phyloP scores from a whole-genome alignment of 495 filamentous ascomycete species.

The Penicillium mononematosum region DNA sequence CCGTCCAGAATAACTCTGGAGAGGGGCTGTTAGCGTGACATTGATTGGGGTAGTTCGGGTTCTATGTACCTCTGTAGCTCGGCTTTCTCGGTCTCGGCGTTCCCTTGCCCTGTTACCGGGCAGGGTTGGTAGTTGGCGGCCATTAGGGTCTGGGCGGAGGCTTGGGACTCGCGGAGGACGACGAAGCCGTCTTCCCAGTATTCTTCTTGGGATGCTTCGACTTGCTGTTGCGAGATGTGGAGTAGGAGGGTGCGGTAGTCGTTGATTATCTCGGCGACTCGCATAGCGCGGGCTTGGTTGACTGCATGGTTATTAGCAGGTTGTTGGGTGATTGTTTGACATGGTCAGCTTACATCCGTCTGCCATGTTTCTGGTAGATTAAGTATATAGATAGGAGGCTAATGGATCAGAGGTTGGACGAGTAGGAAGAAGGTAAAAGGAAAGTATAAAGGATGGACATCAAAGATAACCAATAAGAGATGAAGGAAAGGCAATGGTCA shows the following conservation, averaged over 20 bases:
- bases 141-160: constrained; percentile 73
- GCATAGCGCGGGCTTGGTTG: constrained; percentile 76
- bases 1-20: constrained; percentile 74
- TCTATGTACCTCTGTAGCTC: constrained; percentile 70
- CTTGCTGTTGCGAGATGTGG: constrained; percentile 71
- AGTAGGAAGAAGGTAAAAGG: neutral
- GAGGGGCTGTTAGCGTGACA: neutral
- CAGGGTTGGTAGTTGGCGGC: constrained; percentile 64
- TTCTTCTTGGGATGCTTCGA: constrained; percentile 58
- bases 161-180: constrained; percentile 69
- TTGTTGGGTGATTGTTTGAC: neutral
- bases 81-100: constrained; percentile 68
- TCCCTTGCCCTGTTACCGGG: constrained; percentile 48
- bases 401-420: neutral
- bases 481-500: constrained; percentile 9
- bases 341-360: constrained; percentile 56
- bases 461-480: constrained; percentile 14
- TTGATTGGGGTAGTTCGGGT: neutral
- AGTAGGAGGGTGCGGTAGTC: constrained; percentile 82
- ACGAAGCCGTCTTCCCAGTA: constrained; percentile 77
- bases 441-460: constrained; percentile 7
- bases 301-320: constrained; percentile 49
- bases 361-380: constrained; percentile 47
- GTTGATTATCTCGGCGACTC: constrained; percentile 78
- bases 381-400: constrained; percentile 14